These are phyloP conservation scores for Camellia granthamiana DNA, from an alignment of 148 eudicot species.

Conservation along the genomic window DNA sequence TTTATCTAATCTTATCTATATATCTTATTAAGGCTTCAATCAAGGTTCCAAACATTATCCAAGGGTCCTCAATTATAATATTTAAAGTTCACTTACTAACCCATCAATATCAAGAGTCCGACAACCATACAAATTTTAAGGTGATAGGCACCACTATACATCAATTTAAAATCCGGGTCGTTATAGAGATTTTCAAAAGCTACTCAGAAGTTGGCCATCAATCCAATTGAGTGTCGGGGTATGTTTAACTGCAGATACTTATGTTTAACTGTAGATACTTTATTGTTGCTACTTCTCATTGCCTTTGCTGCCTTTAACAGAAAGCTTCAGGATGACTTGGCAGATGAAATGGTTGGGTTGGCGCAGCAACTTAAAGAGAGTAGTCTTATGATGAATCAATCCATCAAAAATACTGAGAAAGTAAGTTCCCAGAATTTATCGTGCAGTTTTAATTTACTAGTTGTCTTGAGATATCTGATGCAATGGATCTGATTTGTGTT, in stretches of 20 bases:
- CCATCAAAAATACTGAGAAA: slow-evolving; percentile 78
- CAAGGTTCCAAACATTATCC: too few species aligned
- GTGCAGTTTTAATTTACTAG: background rate
- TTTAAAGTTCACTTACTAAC: too few species aligned
- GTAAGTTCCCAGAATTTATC: slow-evolving; percentile 34
- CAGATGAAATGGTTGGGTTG: slow-evolving; percentile 93
- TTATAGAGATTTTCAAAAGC: background rate
- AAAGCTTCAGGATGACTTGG: slow-evolving; percentile 95
- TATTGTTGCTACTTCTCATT: slow-evolving; percentile 10
- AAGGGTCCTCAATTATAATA: too few species aligned
- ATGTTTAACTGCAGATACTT: too few species aligned
- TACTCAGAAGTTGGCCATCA: background rate
- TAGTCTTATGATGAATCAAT: slow-evolving; percentile 75
- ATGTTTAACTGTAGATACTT: background rate
- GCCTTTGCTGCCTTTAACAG: slow-evolving; percentile 33
- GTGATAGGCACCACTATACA: too few species aligned
- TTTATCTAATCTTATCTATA: too few species aligned
- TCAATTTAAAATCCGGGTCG: too few species aligned
- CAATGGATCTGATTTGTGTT: background rate
- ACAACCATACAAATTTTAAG: too few species aligned
- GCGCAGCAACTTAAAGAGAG: slow-evolving; percentile 89
- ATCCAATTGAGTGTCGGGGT: background rate
- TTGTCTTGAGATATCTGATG: background rate
- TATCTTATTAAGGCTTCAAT: too few species aligned
- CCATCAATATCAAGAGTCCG: too few species aligned